A percentile compares a stretch with the other conserved stretches of the same genome.
Conservation (phyloP, 768 basidiomycete species). For the Suillus paluster region DNA sequence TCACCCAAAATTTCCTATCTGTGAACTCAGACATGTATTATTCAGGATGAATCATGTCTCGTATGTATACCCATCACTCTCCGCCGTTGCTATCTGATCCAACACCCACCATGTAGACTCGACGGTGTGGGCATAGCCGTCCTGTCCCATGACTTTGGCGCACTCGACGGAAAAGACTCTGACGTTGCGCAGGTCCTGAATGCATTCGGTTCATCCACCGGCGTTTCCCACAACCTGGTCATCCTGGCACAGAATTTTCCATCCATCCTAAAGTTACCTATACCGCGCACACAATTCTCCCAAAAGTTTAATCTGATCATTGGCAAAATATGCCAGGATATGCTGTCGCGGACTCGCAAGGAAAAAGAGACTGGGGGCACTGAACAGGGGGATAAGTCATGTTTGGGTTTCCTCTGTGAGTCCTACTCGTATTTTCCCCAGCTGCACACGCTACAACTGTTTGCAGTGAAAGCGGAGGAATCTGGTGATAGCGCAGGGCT, state of each 20-base stretch:
- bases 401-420: conserved; percentile 2
- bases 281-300: conserved; percentile 26
- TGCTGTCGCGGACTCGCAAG: conserved; percentile 37
- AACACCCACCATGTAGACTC: conserved; percentile 29
- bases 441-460: not conserved
- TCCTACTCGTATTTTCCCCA: not conserved
- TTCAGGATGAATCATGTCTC: not conserved
- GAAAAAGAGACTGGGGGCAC: conserved; percentile 35
- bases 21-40: not conserved
- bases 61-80: not conserved
- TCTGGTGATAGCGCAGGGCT: not conserved
- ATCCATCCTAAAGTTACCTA: conserved; percentile 36
- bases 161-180: conserved; percentile 40
- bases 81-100: not conserved
- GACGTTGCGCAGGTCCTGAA: conserved; percentile 33
- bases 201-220: conserved; percentile 20
- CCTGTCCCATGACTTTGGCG: conserved; percentile 49
- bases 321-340: conserved; percentile 36
- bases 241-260: conserved; percentile 35
- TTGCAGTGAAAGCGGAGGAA: not conserved
- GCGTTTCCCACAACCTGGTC: conserved; percentile 11
- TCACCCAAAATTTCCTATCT: not conserved
- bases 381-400: conserved; percentile 14
- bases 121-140: conserved; percentile 51
- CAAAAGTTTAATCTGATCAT: conserved; percentile 32